phyloP scores from a whole-genome alignment of 2,329 filamentous ascomycete genomes.

The Apiospora marii region DNA sequence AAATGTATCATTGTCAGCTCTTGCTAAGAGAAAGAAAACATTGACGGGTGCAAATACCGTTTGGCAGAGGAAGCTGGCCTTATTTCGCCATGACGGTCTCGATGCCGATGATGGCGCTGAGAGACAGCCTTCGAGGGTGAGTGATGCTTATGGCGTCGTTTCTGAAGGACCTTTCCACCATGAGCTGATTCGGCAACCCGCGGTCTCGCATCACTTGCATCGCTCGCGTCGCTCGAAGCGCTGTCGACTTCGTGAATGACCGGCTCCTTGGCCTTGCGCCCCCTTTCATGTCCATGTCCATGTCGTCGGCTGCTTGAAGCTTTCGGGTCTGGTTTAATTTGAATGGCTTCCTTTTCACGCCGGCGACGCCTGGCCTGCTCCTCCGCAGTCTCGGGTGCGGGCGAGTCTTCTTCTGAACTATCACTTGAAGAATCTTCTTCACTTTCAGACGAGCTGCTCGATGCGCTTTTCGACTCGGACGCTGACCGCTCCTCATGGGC shows the following conservation, averaged over 20 bases:
- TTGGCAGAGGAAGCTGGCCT: conserved; percentile 38
- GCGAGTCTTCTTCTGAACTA: background rate
- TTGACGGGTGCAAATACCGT: conserved; percentile 38
- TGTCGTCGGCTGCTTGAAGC: conserved; percentile 15
- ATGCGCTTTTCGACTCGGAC: conserved; percentile 46
- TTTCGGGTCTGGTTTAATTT: conserved; percentile 11
- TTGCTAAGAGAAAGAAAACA: conserved; percentile 36
- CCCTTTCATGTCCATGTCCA: conserved; percentile 7
- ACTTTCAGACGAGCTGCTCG: conserved; percentile 45
- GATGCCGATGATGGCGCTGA: conserved; percentile 33
- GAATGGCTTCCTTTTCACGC: background rate
- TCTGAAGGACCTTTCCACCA: conserved; percentile 32
- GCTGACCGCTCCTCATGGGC: conserved; percentile 48
- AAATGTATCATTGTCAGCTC: conserved; percentile 21
- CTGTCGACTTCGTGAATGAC: conserved; percentile 30
- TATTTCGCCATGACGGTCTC: conserved; percentile 36
- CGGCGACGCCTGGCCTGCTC: conserved; percentile 21
- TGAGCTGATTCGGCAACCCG: conserved; percentile 29
- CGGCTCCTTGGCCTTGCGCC: conserved; percentile 23
- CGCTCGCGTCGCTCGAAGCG: conserved; percentile 23
- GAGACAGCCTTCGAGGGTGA: conserved; percentile 39
- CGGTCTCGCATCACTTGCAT: conserved; percentile 26
- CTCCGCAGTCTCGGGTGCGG: conserved; percentile 7
- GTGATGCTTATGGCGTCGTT: conserved; percentile 35
- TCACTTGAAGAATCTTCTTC: conserved; percentile 37